Evolutionary conservation across 1,284 basidiomycete species (phyloP).

Genomic region (Irpex sp.): DNA sequence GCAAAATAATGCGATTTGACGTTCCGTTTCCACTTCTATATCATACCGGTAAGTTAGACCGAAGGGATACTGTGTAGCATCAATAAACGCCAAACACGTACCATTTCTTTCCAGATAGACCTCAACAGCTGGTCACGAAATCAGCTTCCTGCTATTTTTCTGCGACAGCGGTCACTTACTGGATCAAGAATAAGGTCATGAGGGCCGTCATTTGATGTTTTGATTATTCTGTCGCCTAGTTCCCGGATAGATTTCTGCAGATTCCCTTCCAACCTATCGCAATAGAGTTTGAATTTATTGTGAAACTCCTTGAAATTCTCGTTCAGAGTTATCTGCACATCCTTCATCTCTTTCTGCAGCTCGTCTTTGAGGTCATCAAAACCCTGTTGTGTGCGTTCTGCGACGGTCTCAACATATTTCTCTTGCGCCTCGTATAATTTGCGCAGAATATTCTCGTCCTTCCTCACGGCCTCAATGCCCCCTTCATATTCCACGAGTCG

Average conservation of each 20-base stretch:
- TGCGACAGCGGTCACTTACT: not conserved
- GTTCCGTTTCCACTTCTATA: constrained; percentile 30
- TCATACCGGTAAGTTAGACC: too few species aligned
- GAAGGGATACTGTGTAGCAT: too few species aligned
- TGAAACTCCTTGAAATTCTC: constrained; percentile 24
- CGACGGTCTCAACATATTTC: constrained; percentile 1
- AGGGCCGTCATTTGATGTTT: constrained; percentile 2
- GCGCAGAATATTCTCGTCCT: constrained; percentile 14
- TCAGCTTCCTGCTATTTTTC: too few species aligned
- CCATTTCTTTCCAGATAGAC: constrained; percentile 11
- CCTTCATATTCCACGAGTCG: constrained; percentile 15
- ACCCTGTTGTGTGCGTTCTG: not conserved
- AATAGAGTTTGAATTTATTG: constrained; percentile 27
- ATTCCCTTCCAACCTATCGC: constrained; percentile 21
- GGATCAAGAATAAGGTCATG: constrained; percentile 9
- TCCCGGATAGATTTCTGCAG: constrained; percentile 19
- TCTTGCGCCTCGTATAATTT: constrained; percentile 11
- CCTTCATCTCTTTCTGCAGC: constrained; percentile 19
- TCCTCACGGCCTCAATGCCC: constrained; percentile 13
- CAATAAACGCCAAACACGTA: not conserved
- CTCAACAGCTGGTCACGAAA: not conserved
- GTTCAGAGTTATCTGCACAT: constrained; percentile 12
- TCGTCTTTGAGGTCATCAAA: constrained; percentile 27
- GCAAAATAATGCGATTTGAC: constrained; percentile 33
- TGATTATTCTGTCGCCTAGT: constrained; percentile 23